Evolutionary conservation across 2,329 filamentous ascomycete genomes (phyloP), one percentile per base, ranked within the genome.

Genomic region (Tolypocladium inflatum): DNA sequence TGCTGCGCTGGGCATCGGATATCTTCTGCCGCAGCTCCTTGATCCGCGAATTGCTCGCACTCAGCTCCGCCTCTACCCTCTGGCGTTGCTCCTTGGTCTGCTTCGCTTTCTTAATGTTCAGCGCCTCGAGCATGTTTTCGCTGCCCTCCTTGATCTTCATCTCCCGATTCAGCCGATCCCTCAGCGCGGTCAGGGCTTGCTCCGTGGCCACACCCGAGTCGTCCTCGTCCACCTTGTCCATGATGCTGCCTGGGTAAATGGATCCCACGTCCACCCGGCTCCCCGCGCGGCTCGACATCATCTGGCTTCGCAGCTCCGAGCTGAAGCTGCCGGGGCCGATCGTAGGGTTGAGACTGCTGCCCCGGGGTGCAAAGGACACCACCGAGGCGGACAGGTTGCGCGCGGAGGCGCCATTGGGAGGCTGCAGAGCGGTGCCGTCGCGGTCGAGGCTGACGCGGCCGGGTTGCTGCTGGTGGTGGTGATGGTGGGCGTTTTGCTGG

Each of bases 61-160:
- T 94, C 64, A 99, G 80, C 76, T 99, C 94, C 55, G 89, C 88
- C 76, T 99, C 90, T 35, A 92, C 89, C 65, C 83, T 82, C 60
- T 82, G 78, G 51, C 90, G 83, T 70, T 93, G 90, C 60, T 93
- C 93, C 70, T 92, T 95, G 62, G 89, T 89, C 71, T 97, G 93
- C 75, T 97, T 99, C 52, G 90, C 88, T 72, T 96, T 97, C 74
- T 99, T 99, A 51, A 86, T 83, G 71, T 97, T 91, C 63, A 99
- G 77, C 15, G 94, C 94, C 76, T 99, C 94, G 43, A 99, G 80
- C 83, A 99, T 87, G 71, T 99, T 99, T 78, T 99, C 94, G 59
- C 93, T 97, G 23, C 94, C 94, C 67, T 93, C 89, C 73, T 96
- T 97, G 70, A 99, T 97, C 79, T 97, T 97, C 76, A 92, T 87